These are phyloP conservation scores for Pythium pyrilobum DNA, from an alignment of 352 stramenopile species.

Conservation along the genomic window DNA sequence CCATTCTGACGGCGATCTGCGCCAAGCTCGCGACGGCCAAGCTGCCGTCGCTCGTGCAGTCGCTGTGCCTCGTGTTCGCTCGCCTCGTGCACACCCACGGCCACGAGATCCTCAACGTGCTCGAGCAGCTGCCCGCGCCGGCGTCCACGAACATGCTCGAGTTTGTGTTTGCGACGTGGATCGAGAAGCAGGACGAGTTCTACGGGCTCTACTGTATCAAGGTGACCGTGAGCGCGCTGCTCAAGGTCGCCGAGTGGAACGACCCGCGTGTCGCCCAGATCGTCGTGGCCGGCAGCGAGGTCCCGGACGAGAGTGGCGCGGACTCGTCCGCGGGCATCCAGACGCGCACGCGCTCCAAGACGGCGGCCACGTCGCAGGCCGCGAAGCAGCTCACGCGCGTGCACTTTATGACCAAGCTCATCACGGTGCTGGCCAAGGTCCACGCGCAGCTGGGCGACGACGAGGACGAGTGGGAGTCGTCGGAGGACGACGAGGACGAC, in stretches of 20 bases:
- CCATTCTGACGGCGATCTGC: slow-evolving; percentile 67
- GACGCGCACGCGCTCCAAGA: slow-evolving; percentile 59
- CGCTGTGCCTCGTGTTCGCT: slow-evolving; percentile 79
- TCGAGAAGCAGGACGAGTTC: slow-evolving; percentile 80
- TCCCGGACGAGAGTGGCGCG: slow-evolving; percentile 17
- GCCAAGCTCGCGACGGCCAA: slow-evolving; percentile 57
- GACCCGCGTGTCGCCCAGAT: slow-evolving; percentile 65
- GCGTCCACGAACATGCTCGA: slow-evolving; percentile 47
- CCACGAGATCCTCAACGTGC: slow-evolving; percentile 52
- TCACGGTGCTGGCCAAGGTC: slow-evolving; percentile 69
- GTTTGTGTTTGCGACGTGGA: slow-evolving; percentile 80
- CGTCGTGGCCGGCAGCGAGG: slow-evolving; percentile 46
- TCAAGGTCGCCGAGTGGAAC: slow-evolving; percentile 74
- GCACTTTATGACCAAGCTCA: slow-evolving; percentile 78
- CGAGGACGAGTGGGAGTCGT: slow-evolving; percentile 73
- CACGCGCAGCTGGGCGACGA: slow-evolving; percentile 65
- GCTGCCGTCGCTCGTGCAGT: slow-evolving; percentile 71
- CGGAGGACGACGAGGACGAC: slow-evolving; percentile 66
- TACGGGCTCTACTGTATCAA: slow-evolving; percentile 84
- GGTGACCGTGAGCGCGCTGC: slow-evolving; percentile 68
- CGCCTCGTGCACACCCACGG: slow-evolving; percentile 74
- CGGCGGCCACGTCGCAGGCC: slow-evolving; percentile 22
- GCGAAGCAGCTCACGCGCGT: slow-evolving; percentile 45
- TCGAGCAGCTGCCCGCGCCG: slow-evolving; percentile 61
- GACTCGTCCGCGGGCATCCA: slow-evolving; percentile 11